Evolutionary conservation across 345 rosid genomes (phyloP).

Genomic region (Salix caprea): DNA sequence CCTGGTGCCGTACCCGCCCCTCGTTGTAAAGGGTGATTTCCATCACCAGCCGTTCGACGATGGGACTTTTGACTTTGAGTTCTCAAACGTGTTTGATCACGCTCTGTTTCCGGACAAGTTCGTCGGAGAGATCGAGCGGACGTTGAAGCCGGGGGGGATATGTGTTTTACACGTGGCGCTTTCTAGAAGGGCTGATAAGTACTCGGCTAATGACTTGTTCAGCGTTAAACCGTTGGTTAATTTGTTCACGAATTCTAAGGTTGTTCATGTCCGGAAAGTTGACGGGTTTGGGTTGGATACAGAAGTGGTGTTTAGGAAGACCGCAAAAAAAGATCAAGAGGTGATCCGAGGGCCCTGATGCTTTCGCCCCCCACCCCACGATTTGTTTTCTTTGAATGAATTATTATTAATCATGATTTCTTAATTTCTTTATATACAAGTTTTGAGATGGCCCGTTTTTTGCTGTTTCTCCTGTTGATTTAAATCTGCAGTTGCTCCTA

Average conservation of each 20-base stretch:
- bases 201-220: conserved; percentile 81
- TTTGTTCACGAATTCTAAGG: conserved; percentile 50
- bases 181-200: conserved; percentile 58
- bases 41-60: conserved; percentile 70
- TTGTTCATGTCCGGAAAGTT: conserved; percentile 57
- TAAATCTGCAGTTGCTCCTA: too few relatives aligned
- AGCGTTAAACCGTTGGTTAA: conserved; percentile 50
- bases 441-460: too few relatives aligned
- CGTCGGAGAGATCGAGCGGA: conserved; percentile 75
- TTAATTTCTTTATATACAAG: not conserved
- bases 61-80: conserved; percentile 71
- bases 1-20: conserved; percentile 77
- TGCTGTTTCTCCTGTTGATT: not conserved
- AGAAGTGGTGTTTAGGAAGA: conserved; percentile 72
- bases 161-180: conserved; percentile 78
- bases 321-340: not conserved
- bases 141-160: conserved; percentile 62
- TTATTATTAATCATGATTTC: not conserved
- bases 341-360: conserved; percentile 6
- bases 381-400: not conserved
- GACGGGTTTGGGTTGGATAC: conserved; percentile 97
- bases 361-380: not conserved
- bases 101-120: conserved; percentile 74
- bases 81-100: conserved; percentile 93
- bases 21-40: conserved; percentile 72